Base-by-base conservation (phyloP, 495 filamentous ascomycete genomes). In the Clohesyomyces aquaticus region DNA sequence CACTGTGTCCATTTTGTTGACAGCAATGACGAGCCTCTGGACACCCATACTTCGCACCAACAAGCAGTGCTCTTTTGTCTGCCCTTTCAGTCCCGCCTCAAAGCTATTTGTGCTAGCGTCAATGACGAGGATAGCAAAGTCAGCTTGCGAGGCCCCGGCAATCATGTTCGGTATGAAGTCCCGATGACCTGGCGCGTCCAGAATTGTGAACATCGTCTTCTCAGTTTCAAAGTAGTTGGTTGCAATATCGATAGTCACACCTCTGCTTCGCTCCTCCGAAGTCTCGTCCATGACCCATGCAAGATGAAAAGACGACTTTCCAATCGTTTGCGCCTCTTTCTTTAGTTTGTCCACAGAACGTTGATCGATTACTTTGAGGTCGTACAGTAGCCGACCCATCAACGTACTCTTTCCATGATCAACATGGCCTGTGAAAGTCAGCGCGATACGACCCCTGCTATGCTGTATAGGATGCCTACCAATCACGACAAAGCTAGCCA, bases 131-230 rank as follows among this genome's bases (percentile, higher is more conserved):
- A 98, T 88, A 0, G 93, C 95, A 73, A 98, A 96, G 74, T 98
- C 95, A 1, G 94, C 94, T 75, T 97, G 93, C 42, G 88, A 91
- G 23, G 93, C 92, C 0, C 94, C 94, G 2, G 93, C 95, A 71
- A 98, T 97, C 94, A 98, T 98, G 74, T 96, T 98, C 1, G 94
- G 94, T 42, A 98, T 90, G 73, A 98, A 98, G 69, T 98, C 95
- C 66, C 85, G 82, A 75, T 98, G 94, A 0, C 94, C 94, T 1
- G 94, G 94, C 0, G 94, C 91, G 75, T 98, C 94, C 2, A 98
- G 81, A 49, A 98, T 98, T 9, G 93, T 98, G 72, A 97, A 98
- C 16, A 81, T 81, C 0, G 91, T 91, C 16, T 80, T 87, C 3
- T 88, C 85, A 0, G 94, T 98, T 73, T 93, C 89, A 73, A 98